Evolutionary conservation across 2,329 filamentous ascomycete species (phyloP).

Genomic region (Talaromyces marneffei): DNA sequence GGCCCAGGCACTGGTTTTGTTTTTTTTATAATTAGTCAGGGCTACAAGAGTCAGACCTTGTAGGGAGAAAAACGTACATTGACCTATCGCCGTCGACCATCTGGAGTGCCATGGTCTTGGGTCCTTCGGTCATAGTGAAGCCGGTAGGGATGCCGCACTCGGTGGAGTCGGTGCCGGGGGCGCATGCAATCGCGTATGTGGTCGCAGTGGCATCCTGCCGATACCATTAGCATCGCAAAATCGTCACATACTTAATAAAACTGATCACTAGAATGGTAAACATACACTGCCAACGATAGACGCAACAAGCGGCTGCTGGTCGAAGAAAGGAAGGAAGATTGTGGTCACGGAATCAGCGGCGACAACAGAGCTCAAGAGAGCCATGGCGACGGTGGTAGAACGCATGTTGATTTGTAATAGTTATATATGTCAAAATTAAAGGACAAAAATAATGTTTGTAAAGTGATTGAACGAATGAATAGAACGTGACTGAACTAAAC

Average conservation of each 20-base stretch:
- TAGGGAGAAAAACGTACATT: not conserved
- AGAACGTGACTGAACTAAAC: not conserved
- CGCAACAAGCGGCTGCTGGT: constrained; percentile 13
- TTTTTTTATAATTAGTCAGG: not conserved
- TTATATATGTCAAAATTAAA: not conserved
- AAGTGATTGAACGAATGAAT: not conserved
- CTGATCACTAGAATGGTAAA: not conserved
- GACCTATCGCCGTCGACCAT: not conserved
- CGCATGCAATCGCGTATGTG: constrained; percentile 6
- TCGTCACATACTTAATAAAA: no score
- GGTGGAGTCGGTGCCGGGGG: not conserved
- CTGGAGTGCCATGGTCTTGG: not conserved
- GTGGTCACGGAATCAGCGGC: constrained; percentile 10
- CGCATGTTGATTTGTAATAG: constrained; percentile 1
- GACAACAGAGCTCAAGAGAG: constrained; percentile 8
- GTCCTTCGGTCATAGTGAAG: constrained; percentile 3
- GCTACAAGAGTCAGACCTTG: no score
- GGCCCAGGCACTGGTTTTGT: not conserved
- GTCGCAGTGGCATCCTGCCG: constrained; percentile 3
- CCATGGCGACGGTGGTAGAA: not conserved
- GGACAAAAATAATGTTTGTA: not conserved
- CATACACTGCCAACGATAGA: constrained; percentile 10
- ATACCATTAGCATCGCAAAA: not conserved
- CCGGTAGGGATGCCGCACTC: constrained; percentile 5
- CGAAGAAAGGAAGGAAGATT: constrained; percentile 14